Evolutionary conservation across 2,329 filamentous ascomycete genomes (phyloP).

Genomic region (Cytospora mali): DNA sequence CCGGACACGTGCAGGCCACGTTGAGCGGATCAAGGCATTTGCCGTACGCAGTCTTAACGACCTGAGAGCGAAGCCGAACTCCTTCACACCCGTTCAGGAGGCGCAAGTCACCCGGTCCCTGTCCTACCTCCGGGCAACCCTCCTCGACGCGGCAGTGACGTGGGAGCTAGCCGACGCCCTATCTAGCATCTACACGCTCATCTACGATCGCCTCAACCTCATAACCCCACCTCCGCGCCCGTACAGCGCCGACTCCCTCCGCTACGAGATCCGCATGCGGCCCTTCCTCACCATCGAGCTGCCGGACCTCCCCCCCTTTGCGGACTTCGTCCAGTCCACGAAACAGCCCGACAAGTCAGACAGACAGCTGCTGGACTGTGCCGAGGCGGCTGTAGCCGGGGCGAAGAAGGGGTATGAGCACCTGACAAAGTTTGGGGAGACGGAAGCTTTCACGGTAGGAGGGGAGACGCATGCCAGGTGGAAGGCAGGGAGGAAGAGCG

Average conservation of each 20-base stretch:
- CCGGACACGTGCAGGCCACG: conserved; percentile 67
- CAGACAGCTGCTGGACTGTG: conserved; percentile 46
- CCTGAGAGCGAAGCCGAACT: conserved; percentile 31
- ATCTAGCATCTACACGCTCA: conserved; percentile 65
- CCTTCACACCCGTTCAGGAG: conserved; percentile 40
- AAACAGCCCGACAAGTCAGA: conserved; percentile 44
- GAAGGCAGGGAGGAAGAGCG: conserved; percentile 60
- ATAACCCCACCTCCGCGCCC: conserved; percentile 57
- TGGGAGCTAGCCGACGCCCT: conserved; percentile 59
- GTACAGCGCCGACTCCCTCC: conserved; percentile 68
- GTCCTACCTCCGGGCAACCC: conserved; percentile 60
- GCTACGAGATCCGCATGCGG: conserved; percentile 85
- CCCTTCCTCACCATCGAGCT: conserved; percentile 72
- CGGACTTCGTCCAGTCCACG: conserved; percentile 57
- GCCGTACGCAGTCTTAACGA: conserved; percentile 48
- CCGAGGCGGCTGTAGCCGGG: conserved; percentile 49
- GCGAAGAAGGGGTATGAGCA: conserved; percentile 61
- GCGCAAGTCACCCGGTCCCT: conserved; percentile 52
- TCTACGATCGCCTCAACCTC: conserved; percentile 58
- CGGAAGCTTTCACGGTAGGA: conserved; percentile 52
- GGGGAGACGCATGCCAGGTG: conserved; percentile 63
- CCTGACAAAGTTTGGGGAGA: conserved; percentile 53
- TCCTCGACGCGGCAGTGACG: conserved; percentile 67
- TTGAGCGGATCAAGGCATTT: conserved; percentile 73
- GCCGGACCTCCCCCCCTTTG: conserved; percentile 67